These are phyloP conservation scores for Beauveria sp. DNA, from an alignment of 2,329 filamentous ascomycete genomes.

Conservation along the genomic window DNA sequence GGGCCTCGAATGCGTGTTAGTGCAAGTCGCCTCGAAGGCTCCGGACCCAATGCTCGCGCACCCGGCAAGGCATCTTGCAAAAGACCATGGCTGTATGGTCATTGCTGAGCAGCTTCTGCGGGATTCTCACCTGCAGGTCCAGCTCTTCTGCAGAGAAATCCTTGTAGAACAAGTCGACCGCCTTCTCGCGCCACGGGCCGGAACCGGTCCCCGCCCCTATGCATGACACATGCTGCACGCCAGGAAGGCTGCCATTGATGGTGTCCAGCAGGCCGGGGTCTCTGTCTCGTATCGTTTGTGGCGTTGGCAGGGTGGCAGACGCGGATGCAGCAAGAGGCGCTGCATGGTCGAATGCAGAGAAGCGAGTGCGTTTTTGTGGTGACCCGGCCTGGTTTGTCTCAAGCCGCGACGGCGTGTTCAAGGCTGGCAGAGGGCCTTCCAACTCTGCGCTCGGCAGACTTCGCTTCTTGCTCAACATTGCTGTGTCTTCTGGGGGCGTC, in stretches of 20 bases:
- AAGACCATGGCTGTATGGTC: conserved; percentile 55
- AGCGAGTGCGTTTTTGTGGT: conserved; percentile 8
- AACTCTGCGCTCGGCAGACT: conserved; percentile 20
- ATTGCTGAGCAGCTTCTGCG: conserved; percentile 50
- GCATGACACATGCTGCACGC: conserved; percentile 30
- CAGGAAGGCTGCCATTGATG: conserved; percentile 10
- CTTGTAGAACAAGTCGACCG: conserved; percentile 50
- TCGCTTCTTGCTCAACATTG: conserved; percentile 36
- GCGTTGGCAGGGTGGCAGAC: not conserved
- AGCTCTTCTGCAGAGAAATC: conserved; percentile 50
- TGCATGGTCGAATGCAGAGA: not conserved
- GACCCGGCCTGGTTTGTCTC: not conserved
- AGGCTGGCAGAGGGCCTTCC: not conserved
- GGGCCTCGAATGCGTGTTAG: not conserved
- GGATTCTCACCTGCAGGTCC: conserved; percentile 52
- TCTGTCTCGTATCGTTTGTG: not conserved
- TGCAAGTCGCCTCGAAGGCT: conserved; percentile 39
- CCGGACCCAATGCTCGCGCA: conserved; percentile 50
- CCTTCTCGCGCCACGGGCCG: conserved; percentile 48
- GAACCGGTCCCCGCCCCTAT: conserved; percentile 30
- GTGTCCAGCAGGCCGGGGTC: not conserved
- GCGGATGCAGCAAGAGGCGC: not conserved
- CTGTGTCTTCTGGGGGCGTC: conserved; percentile 47
- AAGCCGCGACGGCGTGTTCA: not conserved
- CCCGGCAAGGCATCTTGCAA: conserved; percentile 48